Evolutionary conservation across 192 early-diverging fungal genomes (phyloP).

Genomic region (Coemansia sp.): DNA sequence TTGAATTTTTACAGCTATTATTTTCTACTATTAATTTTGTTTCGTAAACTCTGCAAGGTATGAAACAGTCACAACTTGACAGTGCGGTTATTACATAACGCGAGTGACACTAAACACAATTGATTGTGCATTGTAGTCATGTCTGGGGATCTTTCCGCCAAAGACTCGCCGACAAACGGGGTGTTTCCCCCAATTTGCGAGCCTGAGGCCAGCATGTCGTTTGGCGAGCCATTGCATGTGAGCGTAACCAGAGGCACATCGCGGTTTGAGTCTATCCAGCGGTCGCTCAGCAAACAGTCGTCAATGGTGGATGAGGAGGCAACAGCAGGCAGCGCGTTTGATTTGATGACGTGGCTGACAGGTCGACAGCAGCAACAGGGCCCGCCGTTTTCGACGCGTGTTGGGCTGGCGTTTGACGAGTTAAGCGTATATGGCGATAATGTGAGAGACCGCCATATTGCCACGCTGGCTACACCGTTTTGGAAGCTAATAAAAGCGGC

Average conservation of each 20-base stretch:
- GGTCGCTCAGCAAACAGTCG: conserved; percentile 13
- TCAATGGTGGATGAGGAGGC: conserved; percentile 15
- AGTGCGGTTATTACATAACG: too few relatives aligned
- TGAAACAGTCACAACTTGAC: too few relatives aligned
- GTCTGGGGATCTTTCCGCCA: neutral
- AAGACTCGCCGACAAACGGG: conserved; percentile 6
- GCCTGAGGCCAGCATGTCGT: conserved; percentile 19
- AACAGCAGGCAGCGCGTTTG: conserved; percentile 10
- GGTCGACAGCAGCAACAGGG: conserved; percentile 19
- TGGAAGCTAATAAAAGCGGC: conserved; percentile 7
- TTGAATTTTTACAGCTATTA: too few relatives aligned
- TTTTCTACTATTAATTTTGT: too few relatives aligned
- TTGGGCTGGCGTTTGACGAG: conserved; percentile 43
- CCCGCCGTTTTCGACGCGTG: conserved; percentile 45
- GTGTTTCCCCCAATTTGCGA: conserved; percentile 4
- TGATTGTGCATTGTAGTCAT: too few relatives aligned
- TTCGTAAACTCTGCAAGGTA: too few relatives aligned
- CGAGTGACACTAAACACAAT: too few relatives aligned
- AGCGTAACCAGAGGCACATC: conserved; percentile 33
- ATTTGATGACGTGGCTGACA: conserved; percentile 25
- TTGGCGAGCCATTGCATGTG: conserved; percentile 51
- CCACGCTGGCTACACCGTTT: conserved; percentile 37
- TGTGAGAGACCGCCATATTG: conserved; percentile 42
- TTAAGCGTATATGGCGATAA: conserved; percentile 40
- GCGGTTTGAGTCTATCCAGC: conserved; percentile 41